Conservation (phyloP, 1,139 yeast species). For the Yamadazyma friedrichii region DNA sequence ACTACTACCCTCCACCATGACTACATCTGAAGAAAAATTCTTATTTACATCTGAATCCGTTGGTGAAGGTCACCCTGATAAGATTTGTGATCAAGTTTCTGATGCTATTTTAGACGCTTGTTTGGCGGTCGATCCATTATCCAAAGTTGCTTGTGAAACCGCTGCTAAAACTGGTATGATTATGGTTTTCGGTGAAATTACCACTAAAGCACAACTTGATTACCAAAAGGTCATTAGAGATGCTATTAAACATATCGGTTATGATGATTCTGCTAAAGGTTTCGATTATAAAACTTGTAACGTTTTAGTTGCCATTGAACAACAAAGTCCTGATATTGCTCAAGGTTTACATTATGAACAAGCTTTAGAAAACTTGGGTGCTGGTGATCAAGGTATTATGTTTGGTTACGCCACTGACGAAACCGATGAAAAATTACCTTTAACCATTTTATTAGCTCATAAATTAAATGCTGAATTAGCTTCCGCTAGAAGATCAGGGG, state of each 20-base stretch:
- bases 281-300: slow-evolving; percentile 99
- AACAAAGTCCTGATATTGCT: slow-evolving; percentile 98
- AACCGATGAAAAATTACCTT: slow-evolving; percentile 95
- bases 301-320: slow-evolving; percentile 98
- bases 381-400: slow-evolving; percentile 99
- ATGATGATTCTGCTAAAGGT: slow-evolving; percentile 94
- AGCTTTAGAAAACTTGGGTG: slow-evolving; percentile 97
- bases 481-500: slow-evolving; percentile 94
- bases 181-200: slow-evolving; percentile 98
- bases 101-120: slow-evolving; percentile 99
- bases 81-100: slow-evolving; percentile 98
- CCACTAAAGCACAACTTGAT: slow-evolving; percentile 93
- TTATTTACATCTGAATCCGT: slow-evolving; percentile 95
- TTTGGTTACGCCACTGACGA: slow-evolving; percentile 99
- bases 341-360: slow-evolving; percentile 98
- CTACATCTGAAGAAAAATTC: slow-evolving; percentile 41
- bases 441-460: slow-evolving; percentile 92
- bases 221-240: slow-evolving; percentile 97
- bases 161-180: slow-evolving; percentile 99
- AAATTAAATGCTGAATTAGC: slow-evolving; percentile 96
- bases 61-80: slow-evolving; percentile 99
- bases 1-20: not conserved
- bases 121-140: slow-evolving; percentile 90
- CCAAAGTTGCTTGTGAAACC: slow-evolving; percentile 99
- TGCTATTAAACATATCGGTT: slow-evolving; percentile 97